Base-by-base conservation (phyloP, 2,329 filamentous ascomycete species). In the Colletotrichum ledebouriae region DNA sequence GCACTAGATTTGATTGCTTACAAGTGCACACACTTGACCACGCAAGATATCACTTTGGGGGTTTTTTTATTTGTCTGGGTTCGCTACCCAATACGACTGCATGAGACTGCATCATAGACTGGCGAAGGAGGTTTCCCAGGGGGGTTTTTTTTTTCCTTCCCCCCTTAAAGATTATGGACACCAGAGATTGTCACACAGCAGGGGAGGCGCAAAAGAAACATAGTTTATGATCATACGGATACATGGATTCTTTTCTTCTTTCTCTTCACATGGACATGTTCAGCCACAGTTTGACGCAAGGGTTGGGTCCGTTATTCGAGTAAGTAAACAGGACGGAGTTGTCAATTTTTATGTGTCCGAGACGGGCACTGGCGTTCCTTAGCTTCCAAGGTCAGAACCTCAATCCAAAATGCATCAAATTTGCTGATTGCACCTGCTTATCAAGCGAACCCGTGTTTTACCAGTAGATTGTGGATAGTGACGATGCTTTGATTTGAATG, bases 1-100 rank as follows among this genome's bases (percentile, higher is more conserved):
- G 63, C 79, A 83, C 72, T 83, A 72, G 49, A 52, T 37, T 50
- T 22, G 29, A 37, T 33, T 49, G 22, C 53, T 41, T 17, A 34
- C 4, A 39, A 25, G 22, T 49, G 41, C 61, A 56, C 62, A 49
- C 41, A 34, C 61, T 46, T 33, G 10, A 56, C 41, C 17, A 60
- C 6, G 55, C 25, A 61, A 67, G 57, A 57, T 63, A 61, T 52
- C 63, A 67, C 6, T 41, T 17, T 37, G 44, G n/a, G 15, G 6
- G 20, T 20, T 66, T n/a, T 34, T 58, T 46, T 22, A 39, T 22
- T 25, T 37, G 2, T 33, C 20, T 7, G 47, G 49, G 2, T 9
- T 65, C n/a, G 20, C 41, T n/a, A 46, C 15, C 47, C 41, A n/a
- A 42, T 46, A 67, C 50, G 57, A 67, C 46, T 49, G 63, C 67